Evolutionary conservation across 2,329 filamentous ascomycete species (phyloP).

Genomic region (Neofusicoccum sp.): DNA sequence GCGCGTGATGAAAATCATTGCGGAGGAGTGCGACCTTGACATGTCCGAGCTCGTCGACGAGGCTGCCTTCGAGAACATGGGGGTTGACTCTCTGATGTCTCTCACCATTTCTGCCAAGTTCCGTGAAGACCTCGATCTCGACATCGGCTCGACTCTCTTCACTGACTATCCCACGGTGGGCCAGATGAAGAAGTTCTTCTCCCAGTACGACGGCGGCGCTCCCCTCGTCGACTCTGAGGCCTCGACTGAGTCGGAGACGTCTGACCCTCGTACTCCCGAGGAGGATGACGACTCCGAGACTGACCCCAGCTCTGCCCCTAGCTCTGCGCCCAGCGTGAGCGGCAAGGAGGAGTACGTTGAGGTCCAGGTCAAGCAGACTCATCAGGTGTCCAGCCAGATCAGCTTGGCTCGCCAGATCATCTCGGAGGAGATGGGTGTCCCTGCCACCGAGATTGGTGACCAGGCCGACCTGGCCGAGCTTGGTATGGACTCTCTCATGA

Average conservation of each 20-base stretch:
- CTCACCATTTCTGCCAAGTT: constrained; percentile 64
- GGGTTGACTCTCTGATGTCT: constrained; percentile 64
- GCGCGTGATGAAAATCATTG: constrained; percentile 66
- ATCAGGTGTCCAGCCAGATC: constrained; percentile 40
- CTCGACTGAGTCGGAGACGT: constrained; percentile 44
- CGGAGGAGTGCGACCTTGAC: constrained; percentile 65
- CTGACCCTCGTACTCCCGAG: constrained; percentile 48
- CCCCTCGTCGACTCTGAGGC: constrained; percentile 42
- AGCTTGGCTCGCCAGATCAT: constrained; percentile 53
- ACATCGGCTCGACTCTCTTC: constrained; percentile 62
- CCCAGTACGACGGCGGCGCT: constrained; percentile 48
- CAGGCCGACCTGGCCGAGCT: constrained; percentile 63
- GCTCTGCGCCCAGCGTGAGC: constrained; percentile 42
- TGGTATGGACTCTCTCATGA: constrained; percentile 59
- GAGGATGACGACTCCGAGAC: constrained; percentile 47
- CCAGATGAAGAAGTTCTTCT: constrained; percentile 61
- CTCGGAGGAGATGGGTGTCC: constrained; percentile 66
- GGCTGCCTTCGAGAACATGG: constrained; percentile 63
- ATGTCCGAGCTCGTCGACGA: constrained; percentile 62
- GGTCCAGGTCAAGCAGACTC: constrained; percentile 35
- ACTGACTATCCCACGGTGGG: constrained; percentile 63
- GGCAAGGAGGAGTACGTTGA: constrained; percentile 43
- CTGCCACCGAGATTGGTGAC: constrained; percentile 57
- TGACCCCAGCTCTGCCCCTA: constrained; percentile 53
- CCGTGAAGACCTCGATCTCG: constrained; percentile 62